Evolutionary conservation across 2,329 filamentous ascomycete genomes (phyloP), one percentile per base, ranked within the genome.

Genomic region (Cadophora sp.): DNA sequence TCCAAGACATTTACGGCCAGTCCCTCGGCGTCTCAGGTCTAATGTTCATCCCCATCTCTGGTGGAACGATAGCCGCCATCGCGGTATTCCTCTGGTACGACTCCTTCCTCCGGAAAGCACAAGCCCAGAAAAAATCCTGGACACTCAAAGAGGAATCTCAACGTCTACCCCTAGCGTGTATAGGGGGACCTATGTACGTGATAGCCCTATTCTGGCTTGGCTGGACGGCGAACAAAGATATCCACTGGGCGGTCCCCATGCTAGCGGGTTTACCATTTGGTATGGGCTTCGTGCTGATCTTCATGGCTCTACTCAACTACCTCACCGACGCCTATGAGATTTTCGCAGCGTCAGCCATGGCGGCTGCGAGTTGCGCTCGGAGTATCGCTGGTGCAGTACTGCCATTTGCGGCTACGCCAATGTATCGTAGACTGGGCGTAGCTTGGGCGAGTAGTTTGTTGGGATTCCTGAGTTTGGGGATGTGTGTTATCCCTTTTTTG

Each of bases 281-380:
- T 41, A 82, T 81, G 43, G 80, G 81, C 1, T 84, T 83, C 62
- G 85, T 87, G 67, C 74, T 87, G 48, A 81, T 88, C 63, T 83
- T 88, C 79, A 85, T 88, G 78, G 85, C 83, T 73, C 81, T 89
- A 73, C 86, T 88, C 71, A 81, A 87, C 70, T 88, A 88, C 76
- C 80, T 88, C 13, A 84, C 85, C 0, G 80, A 87, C 59, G 81
- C 80, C 51, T 87, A 88, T 71, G 85, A 85, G n/a, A 78, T 81
- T 67, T 87, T 87, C 72, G 85, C 86, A 0, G 86, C 87, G 18
- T 84, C 81, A 55, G 79, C 89, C 2, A 88, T 82, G 72, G 81
- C 81, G 1, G 79, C 78, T 24, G 78, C 81, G 53, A 77, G 78
- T 67, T 75, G 77, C 43, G 74, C 74, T 14, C 73, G 80, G 24